Conservation (phyloP, 164 flowering plant genomes). For the Warburgia ugandensis region DNA sequence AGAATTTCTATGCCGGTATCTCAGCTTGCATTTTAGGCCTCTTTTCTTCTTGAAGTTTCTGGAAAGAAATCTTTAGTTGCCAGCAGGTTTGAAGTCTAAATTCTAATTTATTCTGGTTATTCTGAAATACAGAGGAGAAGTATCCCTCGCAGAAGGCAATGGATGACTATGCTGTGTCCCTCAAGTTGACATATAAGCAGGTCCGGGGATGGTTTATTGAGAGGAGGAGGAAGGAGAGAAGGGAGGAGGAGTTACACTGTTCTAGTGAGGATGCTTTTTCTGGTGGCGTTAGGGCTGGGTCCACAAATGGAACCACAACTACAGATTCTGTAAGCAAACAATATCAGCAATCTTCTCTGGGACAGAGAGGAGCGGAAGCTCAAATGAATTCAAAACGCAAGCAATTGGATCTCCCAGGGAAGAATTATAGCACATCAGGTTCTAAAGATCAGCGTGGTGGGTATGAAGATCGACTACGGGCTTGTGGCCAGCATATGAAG, state of each 20-base stretch:
- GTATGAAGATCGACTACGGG: slow-evolving; percentile 5
- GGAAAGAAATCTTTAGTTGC: neutral
- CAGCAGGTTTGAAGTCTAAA: neutral
- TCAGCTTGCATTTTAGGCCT: neutral
- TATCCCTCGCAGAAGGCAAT: slow-evolving; percentile 38
- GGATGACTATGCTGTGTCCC: slow-evolving; percentile 34
- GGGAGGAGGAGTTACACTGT: slow-evolving; percentile 6
- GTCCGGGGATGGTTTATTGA: slow-evolving; percentile 57
- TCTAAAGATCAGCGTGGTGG: neutral
- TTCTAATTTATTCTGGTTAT: neutral
- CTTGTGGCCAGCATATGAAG: neutral
- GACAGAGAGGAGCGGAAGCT: slow-evolving; percentile 3
- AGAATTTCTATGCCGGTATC: slow-evolving; percentile 43
- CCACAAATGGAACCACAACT: neutral
- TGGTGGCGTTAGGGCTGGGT: neutral
- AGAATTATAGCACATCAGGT: neutral
- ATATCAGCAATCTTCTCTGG: slow-evolving; percentile 3
- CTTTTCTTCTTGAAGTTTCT: neutral
- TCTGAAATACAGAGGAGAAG: slow-evolving; percentile 26
- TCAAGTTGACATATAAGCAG: slow-evolving; percentile 52
- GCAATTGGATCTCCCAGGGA: neutral
- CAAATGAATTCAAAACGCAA: slow-evolving; percentile 13
- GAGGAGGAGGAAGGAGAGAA: slow-evolving; percentile 50
- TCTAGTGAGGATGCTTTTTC: slow-evolving; percentile 12
- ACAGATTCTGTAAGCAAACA: slow-evolving; percentile 11